Evolutionary conservation across 2,329 filamentous ascomycete species (phyloP), one percentile per base, ranked within the genome.

Genomic region (Bipolaris bicolor): DNA sequence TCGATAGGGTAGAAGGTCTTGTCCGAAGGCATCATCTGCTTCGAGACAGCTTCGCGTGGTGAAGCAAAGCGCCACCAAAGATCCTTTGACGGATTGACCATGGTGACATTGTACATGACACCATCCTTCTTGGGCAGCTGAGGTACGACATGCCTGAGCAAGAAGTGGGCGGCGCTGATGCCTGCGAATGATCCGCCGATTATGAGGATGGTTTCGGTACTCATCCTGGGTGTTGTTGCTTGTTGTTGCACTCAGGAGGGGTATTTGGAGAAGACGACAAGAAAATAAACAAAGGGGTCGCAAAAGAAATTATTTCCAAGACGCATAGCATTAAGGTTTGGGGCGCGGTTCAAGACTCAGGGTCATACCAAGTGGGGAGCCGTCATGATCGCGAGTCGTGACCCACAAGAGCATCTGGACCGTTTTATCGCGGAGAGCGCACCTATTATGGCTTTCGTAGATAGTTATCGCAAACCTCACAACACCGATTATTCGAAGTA

Each of bases 11-110:
- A 72, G 56, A 86, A 80, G 41, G 79, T 78, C 62, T 85, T 80
- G 31, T 80, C 77, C 13, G 79, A 64, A 2, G 77, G 78, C 61
- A 86, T 80, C 48, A 82, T 73, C 10, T 79, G 70, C 16, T 82
- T 79, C 34, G 81, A 83, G n/a, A 81, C 80, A 39, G 84, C 67
- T 24, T 81, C 80, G 20, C 86, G 79, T 0, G 85, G 85, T 2
- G 81, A 80, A 2, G 80, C 83, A 41, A 84, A 76, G 52, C 81
- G 80, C 75, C 79, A 86, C 75, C 77, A 87, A 73, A 85, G 82
- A 39, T 81, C 78, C 15, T 79, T 79, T 7, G 81, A 81, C 1
- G 84, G 83, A 50, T 84, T 82, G 62, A 88, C 78, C 11, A 88
- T 73, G 20, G 81, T 81, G 36, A 88, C 74, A 59, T 83, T 84